Conservation (phyloP, 2,329 filamentous ascomycete genomes). For the Colletotrichum siamense region DNA sequence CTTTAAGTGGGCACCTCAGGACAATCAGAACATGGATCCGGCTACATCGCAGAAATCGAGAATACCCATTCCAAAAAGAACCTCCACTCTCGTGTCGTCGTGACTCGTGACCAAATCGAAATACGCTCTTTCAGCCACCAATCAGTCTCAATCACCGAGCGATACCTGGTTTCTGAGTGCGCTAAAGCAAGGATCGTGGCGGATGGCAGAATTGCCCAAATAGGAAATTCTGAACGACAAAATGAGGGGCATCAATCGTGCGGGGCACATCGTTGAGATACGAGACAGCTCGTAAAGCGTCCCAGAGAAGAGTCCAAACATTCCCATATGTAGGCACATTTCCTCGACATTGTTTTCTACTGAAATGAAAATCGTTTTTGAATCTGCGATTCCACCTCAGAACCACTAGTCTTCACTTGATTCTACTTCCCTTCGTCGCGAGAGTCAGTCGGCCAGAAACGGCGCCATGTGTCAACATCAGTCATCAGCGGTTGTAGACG, state of each 20-base stretch:
- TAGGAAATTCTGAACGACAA: not conserved
- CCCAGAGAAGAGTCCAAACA: not conserved
- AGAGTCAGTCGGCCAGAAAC: not conserved
- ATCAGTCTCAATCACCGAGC: not conserved
- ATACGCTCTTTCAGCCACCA: not conserved
- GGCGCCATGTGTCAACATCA: not conserved
- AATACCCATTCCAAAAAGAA: not conserved
- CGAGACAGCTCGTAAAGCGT: not conserved
- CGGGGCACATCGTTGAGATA: not conserved
- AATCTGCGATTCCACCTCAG: not conserved
- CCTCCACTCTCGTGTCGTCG: not conserved
- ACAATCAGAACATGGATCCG: not conserved
- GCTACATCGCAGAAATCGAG: not conserved
- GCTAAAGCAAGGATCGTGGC: not conserved
- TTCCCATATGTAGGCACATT: not conserved
- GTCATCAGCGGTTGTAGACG: slow-evolving; percentile 65
- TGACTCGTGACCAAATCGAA: not conserved
- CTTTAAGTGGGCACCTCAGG: not conserved
- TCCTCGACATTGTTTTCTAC: not conserved
- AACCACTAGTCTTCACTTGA: not conserved
- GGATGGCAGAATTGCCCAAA: not conserved
- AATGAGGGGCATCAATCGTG: not conserved
- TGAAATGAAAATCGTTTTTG: not conserved
- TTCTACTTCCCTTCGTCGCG: not conserved
- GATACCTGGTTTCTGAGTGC: not conserved